Base-by-base conservation (phyloP, 2,329 filamentous ascomycete genomes). In the Akanthomyces muscarius region DNA sequence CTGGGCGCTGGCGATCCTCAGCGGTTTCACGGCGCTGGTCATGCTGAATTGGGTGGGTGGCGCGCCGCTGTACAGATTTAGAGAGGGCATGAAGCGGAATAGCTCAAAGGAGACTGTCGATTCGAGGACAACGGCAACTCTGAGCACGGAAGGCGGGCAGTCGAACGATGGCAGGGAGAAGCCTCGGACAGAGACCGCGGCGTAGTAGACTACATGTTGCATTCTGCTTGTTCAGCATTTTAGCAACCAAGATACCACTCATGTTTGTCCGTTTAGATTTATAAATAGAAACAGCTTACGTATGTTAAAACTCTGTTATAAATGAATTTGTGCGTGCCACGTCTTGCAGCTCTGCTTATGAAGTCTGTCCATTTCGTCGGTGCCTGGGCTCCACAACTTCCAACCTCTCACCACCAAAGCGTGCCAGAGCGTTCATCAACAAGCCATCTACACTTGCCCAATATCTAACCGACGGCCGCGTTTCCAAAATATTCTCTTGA, bases 21-120 rank as follows among this genome's bases (percentile, higher is more conserved):
- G 68, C 8, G 68, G 67, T 45, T 65, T 70, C 36, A 73, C 73
- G 14, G 66, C 68, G 11, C 63, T 74, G 23, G 66, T 67, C 5
- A 69, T 70, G 18, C 45, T 69, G 41, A 62, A 71, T 11, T 75
- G 72, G 63, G 71, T 70, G 10, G 73, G 73, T 1, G 70, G 72
- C 1, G 30, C 50, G 42, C 59, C 59, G 14, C 30, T 61, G n/a
- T 47, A 54, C 28, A 54, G 51, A 3, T 61, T 61, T 41, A 42
- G 36, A 30, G 28, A 41, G 38, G 14, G 42, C 7, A 41, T 28
- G 11, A 45, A 30, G 44, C 11, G 45, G 21, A 44, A 33, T 4
- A 21, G 25, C 36, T 48, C 56, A 4, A 38, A 48, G 21, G 55
- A 36, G 14, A n/a, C 21, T 28, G 36, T 13, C 7, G 55, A 23